phyloP scores from a whole-genome alignment of 1,284 basidiomycete genomes.

The Sanguinoderma infundibulare region DNA sequence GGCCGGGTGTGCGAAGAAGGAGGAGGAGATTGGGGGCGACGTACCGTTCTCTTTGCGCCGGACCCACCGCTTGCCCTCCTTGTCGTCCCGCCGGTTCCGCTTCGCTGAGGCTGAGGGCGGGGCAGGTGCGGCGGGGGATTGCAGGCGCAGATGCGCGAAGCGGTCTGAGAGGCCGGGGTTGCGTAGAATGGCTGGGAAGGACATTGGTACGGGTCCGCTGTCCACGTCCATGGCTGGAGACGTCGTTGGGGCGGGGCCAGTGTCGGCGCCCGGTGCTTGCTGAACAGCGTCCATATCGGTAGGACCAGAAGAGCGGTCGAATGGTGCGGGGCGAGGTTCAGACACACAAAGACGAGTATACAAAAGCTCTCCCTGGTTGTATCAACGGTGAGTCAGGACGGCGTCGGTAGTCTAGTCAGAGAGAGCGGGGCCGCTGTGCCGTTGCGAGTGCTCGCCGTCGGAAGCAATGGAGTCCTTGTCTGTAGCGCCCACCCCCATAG shows the following conservation, averaged over 20 bases:
- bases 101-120: conserved; percentile 29
- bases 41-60: conserved; percentile 77
- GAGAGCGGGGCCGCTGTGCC: too few relatives aligned
- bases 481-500: too few relatives aligned
- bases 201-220: conserved; percentile 53
- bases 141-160: conserved; percentile 53
- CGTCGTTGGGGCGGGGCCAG: not conserved
- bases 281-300: not conserved
- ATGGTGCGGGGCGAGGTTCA: too few relatives aligned
- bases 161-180: conserved; percentile 55
- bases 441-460: too few relatives aligned
- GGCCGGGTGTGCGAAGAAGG: conserved; percentile 1
- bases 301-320: too few relatives aligned
- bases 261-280: not conserved
- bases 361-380: too few relatives aligned
- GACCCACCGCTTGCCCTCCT: conserved; percentile 77
- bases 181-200: conserved; percentile 72
- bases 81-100: conserved; percentile 54
- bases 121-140: conserved; percentile 13
- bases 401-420: too few relatives aligned
- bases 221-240: conserved; percentile 6
- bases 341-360: too few relatives aligned
- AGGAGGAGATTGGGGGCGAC: conserved; percentile 21
- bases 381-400: too few relatives aligned
- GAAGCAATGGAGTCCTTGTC: too few relatives aligned